phyloP scores from a whole-genome alignment of 2,329 filamentous ascomycete genomes.

The Coleophoma eucalyptorum region DNA sequence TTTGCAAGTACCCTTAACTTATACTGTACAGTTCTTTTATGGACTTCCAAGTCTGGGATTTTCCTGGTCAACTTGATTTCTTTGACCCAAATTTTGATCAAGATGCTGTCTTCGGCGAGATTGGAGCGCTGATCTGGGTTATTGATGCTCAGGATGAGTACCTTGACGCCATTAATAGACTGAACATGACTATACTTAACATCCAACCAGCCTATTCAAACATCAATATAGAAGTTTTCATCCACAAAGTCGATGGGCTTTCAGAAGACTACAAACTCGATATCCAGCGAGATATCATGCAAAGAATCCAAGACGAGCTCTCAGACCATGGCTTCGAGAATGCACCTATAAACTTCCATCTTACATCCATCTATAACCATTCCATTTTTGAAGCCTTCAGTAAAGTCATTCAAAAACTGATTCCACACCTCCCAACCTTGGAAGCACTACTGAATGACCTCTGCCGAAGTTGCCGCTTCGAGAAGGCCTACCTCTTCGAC shows the following conservation, averaged over 20 bases:
- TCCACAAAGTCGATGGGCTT: slow-evolving; percentile 98
- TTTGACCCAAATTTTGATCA: slow-evolving; percentile 87
- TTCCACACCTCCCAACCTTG: slow-evolving; percentile 87
- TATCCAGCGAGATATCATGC: slow-evolving; percentile 93
- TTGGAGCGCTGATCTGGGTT: slow-evolving; percentile 95
- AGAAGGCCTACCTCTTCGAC: slow-evolving; percentile 98
- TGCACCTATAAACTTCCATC: slow-evolving; percentile 88
- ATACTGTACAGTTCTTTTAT: slow-evolving; percentile 77
- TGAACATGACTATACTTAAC: slow-evolving; percentile 86
- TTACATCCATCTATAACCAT: slow-evolving; percentile 98
- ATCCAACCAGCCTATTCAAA: slow-evolving; percentile 85
- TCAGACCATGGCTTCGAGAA: slow-evolving; percentile 92
- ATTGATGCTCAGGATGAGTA: slow-evolving; percentile 99
- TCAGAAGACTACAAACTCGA: slow-evolving; percentile 96
- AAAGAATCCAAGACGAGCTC: slow-evolving; percentile 93
- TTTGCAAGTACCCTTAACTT: slow-evolving; percentile 1
- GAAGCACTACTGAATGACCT: slow-evolving; percentile 93
- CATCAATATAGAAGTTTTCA: slow-evolving; percentile 97
- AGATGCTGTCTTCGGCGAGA: slow-evolving; percentile 89
- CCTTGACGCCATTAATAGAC: slow-evolving; percentile 79
- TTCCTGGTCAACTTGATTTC: slow-evolving; percentile 92
- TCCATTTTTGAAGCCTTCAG: slow-evolving; percentile 97
- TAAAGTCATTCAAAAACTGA: slow-evolving; percentile 97
- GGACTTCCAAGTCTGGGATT: slow-evolving; percentile 98
- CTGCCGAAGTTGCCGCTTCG: slow-evolving; percentile 89